phyloP scores from a whole-genome alignment of 2,329 filamentous ascomycete species.

The Helotiales sp. region DNA sequence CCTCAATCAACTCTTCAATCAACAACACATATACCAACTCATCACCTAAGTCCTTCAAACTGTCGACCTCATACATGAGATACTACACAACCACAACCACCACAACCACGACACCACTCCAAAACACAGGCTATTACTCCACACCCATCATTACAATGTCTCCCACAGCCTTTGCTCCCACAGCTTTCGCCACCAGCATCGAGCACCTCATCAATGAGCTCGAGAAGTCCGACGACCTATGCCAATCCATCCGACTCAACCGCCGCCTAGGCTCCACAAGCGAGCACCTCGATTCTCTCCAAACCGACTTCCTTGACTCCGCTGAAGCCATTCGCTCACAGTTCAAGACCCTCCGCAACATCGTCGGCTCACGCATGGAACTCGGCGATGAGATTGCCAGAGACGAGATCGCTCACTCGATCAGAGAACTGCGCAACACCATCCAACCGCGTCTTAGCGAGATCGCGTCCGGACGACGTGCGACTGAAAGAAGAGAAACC shows the following conservation, averaged over 20 bases:
- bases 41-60: constrained; percentile 6
- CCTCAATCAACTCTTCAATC: neutral
- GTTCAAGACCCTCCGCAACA: constrained; percentile 12
- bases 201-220: constrained; percentile 14
- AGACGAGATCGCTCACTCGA: neutral
- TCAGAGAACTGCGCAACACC: constrained; percentile 11
- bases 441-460: constrained; percentile 15
- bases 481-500: neutral
- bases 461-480: constrained; percentile 11
- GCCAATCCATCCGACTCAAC: constrained; percentile 14
- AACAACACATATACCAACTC: neutral
- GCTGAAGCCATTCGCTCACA: constrained; percentile 8
- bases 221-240: constrained; percentile 16
- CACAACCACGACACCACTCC: no score
- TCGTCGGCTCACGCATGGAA: constrained; percentile 23
- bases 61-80: constrained; percentile 4
- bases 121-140: no score
- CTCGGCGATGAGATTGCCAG: constrained; percentile 20
- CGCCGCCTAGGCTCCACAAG: constrained; percentile 17
- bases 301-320: constrained; percentile 10
- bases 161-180: constrained; percentile 21
- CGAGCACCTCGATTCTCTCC: constrained; percentile 17
- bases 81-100: constrained; percentile 1
- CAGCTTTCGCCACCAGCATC: constrained; percentile 22
- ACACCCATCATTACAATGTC: constrained; percentile 12